These are phyloP conservation scores for Umbelopsis vinacea DNA, from an alignment of 192 early-diverging fungal genomes.

Conservation along the genomic window DNA sequence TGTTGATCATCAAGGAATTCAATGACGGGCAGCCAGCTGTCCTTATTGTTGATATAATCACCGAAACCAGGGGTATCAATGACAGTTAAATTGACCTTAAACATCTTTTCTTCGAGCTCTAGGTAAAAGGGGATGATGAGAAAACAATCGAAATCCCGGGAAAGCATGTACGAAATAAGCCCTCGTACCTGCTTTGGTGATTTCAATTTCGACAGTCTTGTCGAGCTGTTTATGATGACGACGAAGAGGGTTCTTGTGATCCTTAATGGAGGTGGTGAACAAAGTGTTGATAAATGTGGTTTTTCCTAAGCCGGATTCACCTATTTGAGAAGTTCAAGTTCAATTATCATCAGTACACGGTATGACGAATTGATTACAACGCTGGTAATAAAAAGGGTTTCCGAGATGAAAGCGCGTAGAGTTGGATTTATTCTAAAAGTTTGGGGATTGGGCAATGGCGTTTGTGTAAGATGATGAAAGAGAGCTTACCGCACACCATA, in stretches of 20 bases:
- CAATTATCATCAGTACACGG: background rate
- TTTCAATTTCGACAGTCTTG: conserved; percentile 97
- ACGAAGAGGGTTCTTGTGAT: conserved; percentile 39
- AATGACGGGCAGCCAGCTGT: conserved; percentile 94
- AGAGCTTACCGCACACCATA: conserved; percentile 91
- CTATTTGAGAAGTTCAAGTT: conserved; percentile 43
- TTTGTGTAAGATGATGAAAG: conserved; percentile 14
- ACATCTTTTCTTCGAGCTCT: conserved; percentile 96
- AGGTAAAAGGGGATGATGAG: background rate
- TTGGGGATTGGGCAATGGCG: background rate
- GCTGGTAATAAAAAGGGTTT: background rate
- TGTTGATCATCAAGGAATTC: conserved; percentile 96
- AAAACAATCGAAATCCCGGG: background rate
- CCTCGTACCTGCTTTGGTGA: conserved; percentile 87
- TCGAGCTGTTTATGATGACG: conserved; percentile 93
- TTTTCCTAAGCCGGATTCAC: conserved; percentile 96
- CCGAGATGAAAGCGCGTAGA: background rate
- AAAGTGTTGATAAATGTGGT: conserved; percentile 98
- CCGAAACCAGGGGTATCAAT: conserved; percentile 99
- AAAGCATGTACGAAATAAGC: too few species aligned
- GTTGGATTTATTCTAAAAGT: background rate
- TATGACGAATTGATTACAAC: background rate
- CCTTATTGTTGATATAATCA: conserved; percentile 98
- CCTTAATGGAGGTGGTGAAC: conserved; percentile 77
- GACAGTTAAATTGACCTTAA: conserved; percentile 91